Evolutionary conservation across 192 early-diverging fungal species (phyloP).

Genomic region (Coemansia sp.): DNA sequence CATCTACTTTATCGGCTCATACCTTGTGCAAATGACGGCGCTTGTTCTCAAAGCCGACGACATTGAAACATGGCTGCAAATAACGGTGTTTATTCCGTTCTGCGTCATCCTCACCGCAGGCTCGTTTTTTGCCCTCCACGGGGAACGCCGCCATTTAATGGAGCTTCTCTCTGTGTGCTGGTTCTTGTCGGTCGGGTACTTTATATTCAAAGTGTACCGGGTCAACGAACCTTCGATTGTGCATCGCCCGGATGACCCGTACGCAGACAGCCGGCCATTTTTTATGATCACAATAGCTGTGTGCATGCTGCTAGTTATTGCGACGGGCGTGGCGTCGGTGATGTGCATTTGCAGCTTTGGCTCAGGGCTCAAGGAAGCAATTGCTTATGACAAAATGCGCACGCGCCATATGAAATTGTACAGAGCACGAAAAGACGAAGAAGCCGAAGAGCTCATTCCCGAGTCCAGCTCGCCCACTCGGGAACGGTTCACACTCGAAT

Average conservation of each 20-base stretch:
- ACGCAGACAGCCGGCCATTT: conserved; percentile 39
- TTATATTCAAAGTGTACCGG: conserved; percentile 51
- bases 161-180: conserved; percentile 8
- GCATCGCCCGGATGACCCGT: conserved; percentile 38
- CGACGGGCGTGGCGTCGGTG: conserved; percentile 25
- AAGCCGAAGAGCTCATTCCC: conserved; percentile 17
- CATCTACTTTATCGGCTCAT: conserved; percentile 50
- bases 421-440: conserved; percentile 7
- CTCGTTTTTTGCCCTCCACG: conserved; percentile 29
- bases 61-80: conserved; percentile 45
- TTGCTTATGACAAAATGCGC: conserved; percentile 43
- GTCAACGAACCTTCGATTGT: conserved; percentile 30
- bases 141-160: conserved; percentile 43
- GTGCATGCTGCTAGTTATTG: conserved; percentile 34
- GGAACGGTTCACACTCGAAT: conserved; percentile 40
- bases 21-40: conserved; percentile 56
- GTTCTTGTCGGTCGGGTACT: conserved; percentile 44
- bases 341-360: conserved; percentile 45
- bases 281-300: conserved; percentile 51
- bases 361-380: conserved; percentile 49
- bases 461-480: conserved; percentile 8
- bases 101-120: conserved; percentile 30
- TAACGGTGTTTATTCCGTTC: conserved; percentile 43
- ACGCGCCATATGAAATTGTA: conserved; percentile 31
- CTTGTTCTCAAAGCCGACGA: conserved; percentile 55